Evolutionary conservation across 768 basidiomycete species (phyloP).

Genomic region (Cubamyces sp.): DNA sequence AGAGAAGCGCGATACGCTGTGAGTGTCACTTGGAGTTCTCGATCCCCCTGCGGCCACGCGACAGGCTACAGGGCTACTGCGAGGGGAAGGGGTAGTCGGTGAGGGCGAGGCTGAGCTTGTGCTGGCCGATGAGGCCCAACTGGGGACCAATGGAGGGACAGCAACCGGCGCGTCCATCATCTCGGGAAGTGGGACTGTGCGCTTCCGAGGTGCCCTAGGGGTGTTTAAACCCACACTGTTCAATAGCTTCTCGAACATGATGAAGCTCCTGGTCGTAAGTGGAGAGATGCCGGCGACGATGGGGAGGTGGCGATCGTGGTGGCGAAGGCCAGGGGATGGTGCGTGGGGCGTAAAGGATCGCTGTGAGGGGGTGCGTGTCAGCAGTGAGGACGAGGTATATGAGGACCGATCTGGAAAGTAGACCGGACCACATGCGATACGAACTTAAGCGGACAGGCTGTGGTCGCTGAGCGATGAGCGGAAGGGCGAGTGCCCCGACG

Average conservation of each 20-base stretch:
- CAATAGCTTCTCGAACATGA: conserved; percentile 11
- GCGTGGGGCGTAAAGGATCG: conserved; percentile 11
- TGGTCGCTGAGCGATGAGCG: conserved; percentile 5
- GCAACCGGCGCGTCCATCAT: conserved; percentile 10
- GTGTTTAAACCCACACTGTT: conserved; percentile 17
- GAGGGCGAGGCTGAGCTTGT: conserved; percentile 20
- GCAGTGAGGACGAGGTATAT: conserved; percentile 1
- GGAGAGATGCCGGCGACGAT: neutral
- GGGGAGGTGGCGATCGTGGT: neutral
- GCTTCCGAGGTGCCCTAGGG: conserved; percentile 24
- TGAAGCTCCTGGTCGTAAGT: neutral
- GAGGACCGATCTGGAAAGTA: conserved; percentile 1
- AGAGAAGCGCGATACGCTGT: conserved; percentile 4
- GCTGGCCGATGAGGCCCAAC: conserved; percentile 26
- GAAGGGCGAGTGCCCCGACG: conserved; percentile 22
- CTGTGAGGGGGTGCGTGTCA: conserved; percentile 12
- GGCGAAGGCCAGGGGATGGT: neutral
- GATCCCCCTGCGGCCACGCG: conserved; percentile 1
- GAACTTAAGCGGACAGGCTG: conserved; percentile 23
- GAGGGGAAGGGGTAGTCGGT: conserved; percentile 18
- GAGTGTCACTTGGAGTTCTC: neutral
- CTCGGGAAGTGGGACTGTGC: conserved; percentile 19
- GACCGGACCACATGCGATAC: conserved; percentile 9
- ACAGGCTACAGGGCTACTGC: neutral
- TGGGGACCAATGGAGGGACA: conserved; percentile 12